phyloP scores from a whole-genome alignment of 345 rosid genomes.

The Syzygium grande region DNA sequence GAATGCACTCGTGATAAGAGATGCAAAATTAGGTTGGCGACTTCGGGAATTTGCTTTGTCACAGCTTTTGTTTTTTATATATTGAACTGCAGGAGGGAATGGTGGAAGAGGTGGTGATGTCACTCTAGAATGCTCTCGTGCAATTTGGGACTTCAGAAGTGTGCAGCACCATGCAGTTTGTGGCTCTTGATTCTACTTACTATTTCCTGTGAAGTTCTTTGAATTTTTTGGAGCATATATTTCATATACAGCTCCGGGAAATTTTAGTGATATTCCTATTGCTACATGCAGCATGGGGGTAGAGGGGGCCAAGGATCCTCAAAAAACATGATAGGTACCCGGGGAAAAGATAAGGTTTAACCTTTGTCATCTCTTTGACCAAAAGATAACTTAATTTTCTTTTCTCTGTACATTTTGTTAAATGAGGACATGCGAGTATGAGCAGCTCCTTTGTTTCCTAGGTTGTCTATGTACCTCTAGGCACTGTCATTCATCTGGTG shows the following conservation, averaged over 20 bases:
- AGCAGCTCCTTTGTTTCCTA: constrained; percentile 7
- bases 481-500: constrained; percentile 81
- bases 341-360: constrained; percentile 84
- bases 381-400: background rate
- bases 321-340: constrained; percentile 81
- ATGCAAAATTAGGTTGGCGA: background rate
- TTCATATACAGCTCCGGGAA: background rate
- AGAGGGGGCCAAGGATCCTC: constrained; percentile 81
- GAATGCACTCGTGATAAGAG: background rate
- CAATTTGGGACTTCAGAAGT: constrained; percentile 89
- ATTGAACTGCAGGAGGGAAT: constrained; percentile 62
- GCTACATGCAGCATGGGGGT: constrained; percentile 49
- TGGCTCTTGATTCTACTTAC: constrained; percentile 1
- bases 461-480: constrained; percentile 81
- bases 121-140: constrained; percentile 68
- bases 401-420: background rate
- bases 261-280: background rate
- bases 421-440: background rate
- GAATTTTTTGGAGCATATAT: background rate
- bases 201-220: background rate
- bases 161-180: constrained; percentile 81
- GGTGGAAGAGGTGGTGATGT: constrained; percentile 99
- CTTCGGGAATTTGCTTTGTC: background rate
- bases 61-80: background rate
- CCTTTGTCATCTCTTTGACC: background rate